Evolutionary conservation across 768 basidiomycete genomes (phyloP).

Genomic region (Sarcomyxa edulis): DNA sequence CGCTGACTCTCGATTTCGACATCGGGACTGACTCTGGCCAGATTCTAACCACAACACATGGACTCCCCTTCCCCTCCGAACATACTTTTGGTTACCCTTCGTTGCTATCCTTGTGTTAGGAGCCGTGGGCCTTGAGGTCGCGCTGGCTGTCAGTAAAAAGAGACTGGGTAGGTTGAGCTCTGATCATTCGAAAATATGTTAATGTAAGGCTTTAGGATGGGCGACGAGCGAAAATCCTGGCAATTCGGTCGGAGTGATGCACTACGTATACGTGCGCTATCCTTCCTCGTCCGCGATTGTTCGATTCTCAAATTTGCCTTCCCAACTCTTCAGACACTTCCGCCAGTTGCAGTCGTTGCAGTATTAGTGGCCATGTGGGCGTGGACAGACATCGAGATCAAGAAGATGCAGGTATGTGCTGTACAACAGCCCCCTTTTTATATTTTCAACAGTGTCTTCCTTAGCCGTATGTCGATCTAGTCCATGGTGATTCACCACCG

Average conservation of each 20-base stretch:
- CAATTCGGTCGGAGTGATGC: constrained; percentile 30
- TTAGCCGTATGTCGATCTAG: constrained; percentile 54
- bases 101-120: constrained; percentile 29
- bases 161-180: constrained; percentile 30
- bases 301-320: constrained; percentile 1
- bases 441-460: not conserved
- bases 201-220: constrained; percentile 31
- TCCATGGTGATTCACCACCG: constrained; percentile 48
- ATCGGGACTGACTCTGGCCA: too few relatives aligned
- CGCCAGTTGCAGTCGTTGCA: constrained; percentile 46
- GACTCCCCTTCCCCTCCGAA: constrained; percentile 39
- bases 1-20: too few relatives aligned
- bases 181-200: not conserved
- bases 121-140: constrained; percentile 42
- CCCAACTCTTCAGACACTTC: constrained; percentile 34
- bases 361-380: constrained; percentile 45
- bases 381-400: constrained; percentile 55
- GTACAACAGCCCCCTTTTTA: not conserved
- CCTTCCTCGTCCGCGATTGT: not conserved
- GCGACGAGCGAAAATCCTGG: constrained; percentile 26
- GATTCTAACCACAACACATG: too few relatives aligned
- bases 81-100: constrained; percentile 42
- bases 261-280: constrained; percentile 47
- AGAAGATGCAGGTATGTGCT: constrained; percentile 43
- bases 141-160: constrained; percentile 38